Percentiles rank a stretch among this genome's conserved stretches.
Conservation (phyloP, 768 basidiomycete genomes). For the Boletus speciosus region DNA sequence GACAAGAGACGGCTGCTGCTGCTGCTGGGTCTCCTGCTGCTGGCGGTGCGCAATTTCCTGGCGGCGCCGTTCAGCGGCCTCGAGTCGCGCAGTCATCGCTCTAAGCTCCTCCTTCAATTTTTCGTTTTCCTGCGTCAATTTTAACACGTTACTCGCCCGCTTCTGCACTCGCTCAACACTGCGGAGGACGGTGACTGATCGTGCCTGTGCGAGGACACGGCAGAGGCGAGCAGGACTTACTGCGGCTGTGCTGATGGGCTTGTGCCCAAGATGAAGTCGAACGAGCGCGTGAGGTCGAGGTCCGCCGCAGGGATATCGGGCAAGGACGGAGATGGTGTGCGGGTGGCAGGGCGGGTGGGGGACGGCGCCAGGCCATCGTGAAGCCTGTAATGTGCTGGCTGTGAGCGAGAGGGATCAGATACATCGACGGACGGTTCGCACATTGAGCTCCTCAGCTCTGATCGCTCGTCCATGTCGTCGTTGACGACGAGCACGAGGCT, state of each 20-base stretch:
- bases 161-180: constrained; percentile 49
- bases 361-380: constrained; percentile 20
- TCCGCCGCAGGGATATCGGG: constrained; percentile 54
- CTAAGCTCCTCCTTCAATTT: constrained; percentile 72
- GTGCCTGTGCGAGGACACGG: constrained; percentile 24
- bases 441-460: constrained; percentile 18
- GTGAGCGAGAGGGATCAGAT: constrained; percentile 18
- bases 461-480: constrained; percentile 27
- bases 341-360: constrained; percentile 14
- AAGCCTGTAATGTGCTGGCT: constrained; percentile 16
- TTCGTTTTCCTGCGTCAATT: constrained; percentile 75
- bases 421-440: constrained; percentile 17
- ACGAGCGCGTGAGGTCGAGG: constrained; percentile 43
- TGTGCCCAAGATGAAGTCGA: constrained; percentile 41
- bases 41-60: constrained; percentile 42
- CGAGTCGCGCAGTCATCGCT: constrained; percentile 70
- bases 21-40: constrained; percentile 6
- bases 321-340: constrained; percentile 34
- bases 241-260: constrained; percentile 27
- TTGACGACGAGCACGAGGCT: constrained; percentile 26
- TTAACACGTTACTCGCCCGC: constrained; percentile 73
- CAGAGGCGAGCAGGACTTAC: constrained; percentile 42
- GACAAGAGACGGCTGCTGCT: constrained; percentile 9
- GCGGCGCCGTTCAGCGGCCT: constrained; percentile 67
- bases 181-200: constrained; percentile 30